phyloP scores from a whole-genome alignment of 192 early-diverging fungal genomes.

The Backusella westeae region DNA sequence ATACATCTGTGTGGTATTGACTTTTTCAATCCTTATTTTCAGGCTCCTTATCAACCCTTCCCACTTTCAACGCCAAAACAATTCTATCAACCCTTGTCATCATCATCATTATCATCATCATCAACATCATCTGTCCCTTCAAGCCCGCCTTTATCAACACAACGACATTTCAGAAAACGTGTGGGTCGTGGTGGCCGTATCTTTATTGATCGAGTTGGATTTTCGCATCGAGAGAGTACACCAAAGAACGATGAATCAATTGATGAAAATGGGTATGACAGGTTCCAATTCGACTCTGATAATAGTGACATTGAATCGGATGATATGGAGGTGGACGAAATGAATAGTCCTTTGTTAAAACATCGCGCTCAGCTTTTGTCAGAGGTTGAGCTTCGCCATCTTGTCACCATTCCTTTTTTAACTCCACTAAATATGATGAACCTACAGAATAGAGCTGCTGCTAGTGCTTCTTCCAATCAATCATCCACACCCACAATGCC shows the following conservation, averaged over 20 bases:
- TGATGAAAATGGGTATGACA: conserved; percentile 27
- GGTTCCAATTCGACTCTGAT: conserved; percentile 44
- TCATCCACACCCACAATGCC: not conserved
- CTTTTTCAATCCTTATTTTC: not conserved
- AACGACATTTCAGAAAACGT: conserved; percentile 51
- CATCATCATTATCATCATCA: too few relatives aligned
- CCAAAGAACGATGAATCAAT: conserved; percentile 24
- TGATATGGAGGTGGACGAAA: conserved; percentile 41
- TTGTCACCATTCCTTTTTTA: conserved; percentile 39
- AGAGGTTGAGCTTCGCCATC: conserved; percentile 45
- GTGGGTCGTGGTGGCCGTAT: conserved; percentile 79
- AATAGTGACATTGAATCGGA: conserved; percentile 43
- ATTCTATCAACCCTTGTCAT: conserved; percentile 28
- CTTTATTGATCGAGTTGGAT: conserved; percentile 64
- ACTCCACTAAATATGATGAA: conserved; percentile 20
- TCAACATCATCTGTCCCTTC: not conserved
- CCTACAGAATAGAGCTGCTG: not conserved
- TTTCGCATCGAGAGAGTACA: not conserved
- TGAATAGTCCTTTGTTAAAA: conserved; percentile 37
- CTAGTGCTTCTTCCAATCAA: not conserved
- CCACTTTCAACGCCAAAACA: conserved; percentile 29
- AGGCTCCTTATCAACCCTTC: conserved; percentile 56
- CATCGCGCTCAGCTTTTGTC: conserved; percentile 42
- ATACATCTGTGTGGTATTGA: not conserved
- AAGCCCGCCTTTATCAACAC: conserved; percentile 1